Evolutionary conservation across 768 basidiomycete genomes (phyloP).

Genomic region (Collybia nuda): DNA sequence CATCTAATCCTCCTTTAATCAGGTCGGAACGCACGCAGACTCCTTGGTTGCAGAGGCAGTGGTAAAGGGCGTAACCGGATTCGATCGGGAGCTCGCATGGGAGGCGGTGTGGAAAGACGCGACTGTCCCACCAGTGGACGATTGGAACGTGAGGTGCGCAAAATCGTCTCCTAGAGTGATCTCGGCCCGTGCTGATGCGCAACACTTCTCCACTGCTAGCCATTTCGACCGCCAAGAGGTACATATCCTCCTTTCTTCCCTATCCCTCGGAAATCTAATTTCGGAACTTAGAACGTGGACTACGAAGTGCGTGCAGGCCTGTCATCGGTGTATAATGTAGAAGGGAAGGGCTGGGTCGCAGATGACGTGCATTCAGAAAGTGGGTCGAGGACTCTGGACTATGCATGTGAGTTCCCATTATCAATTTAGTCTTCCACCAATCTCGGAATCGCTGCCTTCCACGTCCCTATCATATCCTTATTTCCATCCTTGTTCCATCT

Average conservation of each 20-base stretch:
- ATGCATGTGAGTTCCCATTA: constrained; percentile 55
- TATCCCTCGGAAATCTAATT: no score
- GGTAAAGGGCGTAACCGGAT: constrained; percentile 61
- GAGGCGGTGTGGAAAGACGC: constrained; percentile 76
- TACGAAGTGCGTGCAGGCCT: constrained; percentile 83
- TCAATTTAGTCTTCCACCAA: no score
- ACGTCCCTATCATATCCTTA: background rate
- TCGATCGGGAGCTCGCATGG: constrained; percentile 66
- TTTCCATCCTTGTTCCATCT: background rate
- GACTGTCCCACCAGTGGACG: constrained; percentile 57
- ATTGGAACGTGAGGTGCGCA: constrained; percentile 46
- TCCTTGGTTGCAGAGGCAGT: constrained; percentile 75
- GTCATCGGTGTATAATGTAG: constrained; percentile 56
- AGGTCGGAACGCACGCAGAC: constrained; percentile 81
- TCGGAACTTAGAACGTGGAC: constrained; percentile 74
- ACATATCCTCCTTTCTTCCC: background rate
- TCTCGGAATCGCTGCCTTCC: no score
- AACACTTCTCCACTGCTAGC: constrained; percentile 23
- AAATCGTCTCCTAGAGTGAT: constrained; percentile 14
- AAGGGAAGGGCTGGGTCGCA: constrained; percentile 71
- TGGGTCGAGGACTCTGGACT: constrained; percentile 75
- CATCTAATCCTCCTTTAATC: background rate
- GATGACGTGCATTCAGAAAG: constrained; percentile 79
- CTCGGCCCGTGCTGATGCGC: background rate
- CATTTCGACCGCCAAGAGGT: constrained; percentile 77